Evolutionary conservation across 768 basidiomycete genomes (phyloP), one percentile per base, ranked within the genome.

Genomic region (Vararia minispora): DNA sequence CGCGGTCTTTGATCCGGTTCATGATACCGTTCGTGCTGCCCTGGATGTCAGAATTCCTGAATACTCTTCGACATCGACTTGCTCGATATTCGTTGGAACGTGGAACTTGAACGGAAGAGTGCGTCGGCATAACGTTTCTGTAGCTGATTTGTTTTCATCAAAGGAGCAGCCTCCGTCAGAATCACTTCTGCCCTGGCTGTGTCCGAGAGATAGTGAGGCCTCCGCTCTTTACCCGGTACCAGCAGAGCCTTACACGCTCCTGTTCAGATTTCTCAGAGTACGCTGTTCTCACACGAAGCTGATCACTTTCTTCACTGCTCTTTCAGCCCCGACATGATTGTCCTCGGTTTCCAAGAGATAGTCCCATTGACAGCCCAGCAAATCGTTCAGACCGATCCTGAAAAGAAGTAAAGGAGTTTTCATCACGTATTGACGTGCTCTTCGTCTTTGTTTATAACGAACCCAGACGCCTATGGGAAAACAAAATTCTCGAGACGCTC

Each of bases 291-390:
- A 2, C 13, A 22, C 7, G 27, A 23, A 28, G 4, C 12, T 42
- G 12, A 42, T 18, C 20, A 5, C 22, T 9, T 2, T 14, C 10
- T 27, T 2, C 2, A 21, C 26, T 27, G 13, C 13, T 21, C n/a
- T 26, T 37, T 9, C 40, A 86, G 85, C 30, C 90, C 91, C 5
- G 91, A 97, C 53, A 76, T 98, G 44, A 80, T 94, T 54, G 79
- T 79, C 16, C 65, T 97, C 21, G 88, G 86, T 2, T 95, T 97
- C 55, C 92, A 99, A 58, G 95, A 99, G 59, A 91, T 99, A 37
- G 95, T 99, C 0, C 90, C 91, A 4, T 71, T 99, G 33, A 97
- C 89, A n/a, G 89, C 95, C 3, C 89, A 92, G 51, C 92, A 97
- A 56, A 97, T 99, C 29, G 69, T 97, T 12, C 91, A 95, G 57